Evolutionary conservation across 768 basidiomycete genomes (phyloP), one percentile per base, ranked within the genome.

Genomic region (Tylopilus intermedius): DNA sequence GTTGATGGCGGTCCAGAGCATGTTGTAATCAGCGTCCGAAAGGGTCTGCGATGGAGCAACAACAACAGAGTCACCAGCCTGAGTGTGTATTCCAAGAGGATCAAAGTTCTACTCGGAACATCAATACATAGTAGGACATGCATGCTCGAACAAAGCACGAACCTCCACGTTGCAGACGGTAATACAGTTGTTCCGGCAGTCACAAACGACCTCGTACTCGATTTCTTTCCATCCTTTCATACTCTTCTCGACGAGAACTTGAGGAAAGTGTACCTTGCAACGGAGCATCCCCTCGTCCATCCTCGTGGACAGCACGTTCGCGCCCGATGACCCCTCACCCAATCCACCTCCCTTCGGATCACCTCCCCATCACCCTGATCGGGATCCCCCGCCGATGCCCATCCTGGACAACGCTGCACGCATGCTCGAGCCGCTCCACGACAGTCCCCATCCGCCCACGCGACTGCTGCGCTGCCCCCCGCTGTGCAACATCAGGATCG

Each of bases 191-290:
- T 97, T 90, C 57, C 90, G 79, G 74, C 94, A 97, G 71, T 99
- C 95, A 54, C 95, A 80, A 11, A 99, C 95, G 47, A 99, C 95
- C 67, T 99, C 95, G 62, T 99, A 99, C 74, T 99, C 95, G 59
- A 99, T 94, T 76, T 99, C 95, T 74, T 99, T 98, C 95, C 95
- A 99, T 3, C 95, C 95, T 74, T 98, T 98, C 95, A 98, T 97
- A 62, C 90, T 94, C 79, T 85, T 94, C 78, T 99, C 96, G 14
- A 99, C 93, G n/a, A 99, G 78, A 0, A 99, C 94, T 72, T 98
- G 96, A 41, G 95, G 94, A 62, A 18, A 18, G 18, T 18, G 18
- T 18, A 18, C 18, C 18, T 18, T 18, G 18, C 18, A 18, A 18
- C 18, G 18, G 18, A 18, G 5, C 29, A 8, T 8, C 18, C 18